Conservation (phyloP, 2,329 filamentous ascomycete genomes). For the Aspergillus unguis region DNA sequence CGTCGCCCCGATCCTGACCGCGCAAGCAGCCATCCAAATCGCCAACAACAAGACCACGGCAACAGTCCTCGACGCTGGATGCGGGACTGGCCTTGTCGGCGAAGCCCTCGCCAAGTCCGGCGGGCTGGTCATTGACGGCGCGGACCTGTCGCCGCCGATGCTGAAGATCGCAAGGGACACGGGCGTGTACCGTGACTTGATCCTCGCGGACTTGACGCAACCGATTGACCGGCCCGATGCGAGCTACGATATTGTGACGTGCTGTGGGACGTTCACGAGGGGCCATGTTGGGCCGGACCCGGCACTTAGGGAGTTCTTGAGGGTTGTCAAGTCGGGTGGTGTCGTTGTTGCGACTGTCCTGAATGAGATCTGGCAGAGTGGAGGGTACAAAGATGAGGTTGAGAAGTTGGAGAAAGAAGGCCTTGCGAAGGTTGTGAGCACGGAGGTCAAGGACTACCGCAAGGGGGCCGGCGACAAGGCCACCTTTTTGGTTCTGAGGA, state of each 20-base stretch:
- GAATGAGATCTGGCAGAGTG: conserved; percentile 49
- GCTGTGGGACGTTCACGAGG: conserved; percentile 55
- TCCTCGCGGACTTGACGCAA: conserved; percentile 47
- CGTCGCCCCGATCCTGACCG: conserved; percentile 41
- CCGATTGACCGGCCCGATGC: conserved; percentile 40
- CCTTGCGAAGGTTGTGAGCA: conserved; percentile 32
- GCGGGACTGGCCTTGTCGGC: conserved; percentile 55
- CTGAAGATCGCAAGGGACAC: conserved; percentile 50
- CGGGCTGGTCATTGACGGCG: conserved; percentile 49
- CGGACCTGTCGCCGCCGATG: conserved; percentile 55
- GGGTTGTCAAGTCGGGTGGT: conserved; percentile 48
- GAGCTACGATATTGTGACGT: conserved; percentile 51
- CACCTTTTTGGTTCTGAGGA: conserved; percentile 25
- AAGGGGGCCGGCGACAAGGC: conserved; percentile 31
- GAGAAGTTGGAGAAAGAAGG: conserved; percentile 35
- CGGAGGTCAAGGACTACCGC: conserved; percentile 29
- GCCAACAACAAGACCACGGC: conserved; percentile 18
- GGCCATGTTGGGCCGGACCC: conserved; percentile 53
- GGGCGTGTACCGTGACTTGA: conserved; percentile 47
- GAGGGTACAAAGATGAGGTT: conserved; percentile 49
- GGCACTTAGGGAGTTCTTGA: conserved; percentile 50
- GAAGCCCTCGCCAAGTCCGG: conserved; percentile 45
- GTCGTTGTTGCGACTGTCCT: conserved; percentile 52
- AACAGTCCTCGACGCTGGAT: conserved; percentile 54
- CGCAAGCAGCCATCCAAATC: conserved; percentile 29